phyloP scores from a whole-genome alignment of 192 early-diverging fungal species.

The Coemansia sp. region DNA sequence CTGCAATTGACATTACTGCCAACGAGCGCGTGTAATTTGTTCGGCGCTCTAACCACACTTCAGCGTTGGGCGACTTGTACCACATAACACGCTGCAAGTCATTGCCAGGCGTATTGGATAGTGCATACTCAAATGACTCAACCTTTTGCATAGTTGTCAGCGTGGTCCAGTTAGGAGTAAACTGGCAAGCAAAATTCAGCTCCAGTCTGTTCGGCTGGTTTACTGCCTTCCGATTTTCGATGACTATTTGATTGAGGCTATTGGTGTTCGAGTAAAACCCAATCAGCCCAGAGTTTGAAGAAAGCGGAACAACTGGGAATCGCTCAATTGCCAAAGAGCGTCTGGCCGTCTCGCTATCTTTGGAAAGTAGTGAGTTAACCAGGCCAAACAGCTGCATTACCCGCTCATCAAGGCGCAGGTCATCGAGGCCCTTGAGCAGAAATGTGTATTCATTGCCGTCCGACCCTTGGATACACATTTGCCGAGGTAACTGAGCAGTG shows the following conservation, averaged over 20 bases:
- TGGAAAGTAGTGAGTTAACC: conserved; percentile 85
- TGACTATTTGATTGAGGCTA: conserved; percentile 87
- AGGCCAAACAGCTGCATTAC: conserved; percentile 99
- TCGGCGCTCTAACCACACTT: conserved; percentile 95
- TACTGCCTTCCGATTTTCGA: conserved; percentile 79
- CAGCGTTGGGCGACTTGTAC: conserved; percentile 95
- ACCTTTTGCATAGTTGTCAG: conserved; percentile 91
- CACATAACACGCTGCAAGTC: conserved; percentile 94
- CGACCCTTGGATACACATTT: conserved; percentile 77
- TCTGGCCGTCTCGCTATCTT: conserved; percentile 88
- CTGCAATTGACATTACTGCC: conserved; percentile 98
- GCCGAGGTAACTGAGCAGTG: conserved; percentile 91
- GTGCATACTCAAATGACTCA: conserved; percentile 91
- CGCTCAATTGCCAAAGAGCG: conserved; percentile 88
- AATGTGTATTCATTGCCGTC: conserved; percentile 90
- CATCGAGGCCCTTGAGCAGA: conserved; percentile 95
- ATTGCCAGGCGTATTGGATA: conserved; percentile 92
- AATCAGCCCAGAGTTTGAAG: conserved; percentile 93
- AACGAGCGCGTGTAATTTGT: conserved; percentile 95
- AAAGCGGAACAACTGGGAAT: conserved; percentile 93
- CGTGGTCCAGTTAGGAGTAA: conserved; percentile 92
- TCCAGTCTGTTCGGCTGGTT: conserved; percentile 89
- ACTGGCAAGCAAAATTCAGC: conserved; percentile 81
- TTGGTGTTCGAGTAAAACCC: conserved; percentile 94
- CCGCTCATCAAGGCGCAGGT: conserved; percentile 96